phyloP scores from a whole-genome alignment of 2,329 filamentous ascomycete genomes.

The Microsporum canis region DNA sequence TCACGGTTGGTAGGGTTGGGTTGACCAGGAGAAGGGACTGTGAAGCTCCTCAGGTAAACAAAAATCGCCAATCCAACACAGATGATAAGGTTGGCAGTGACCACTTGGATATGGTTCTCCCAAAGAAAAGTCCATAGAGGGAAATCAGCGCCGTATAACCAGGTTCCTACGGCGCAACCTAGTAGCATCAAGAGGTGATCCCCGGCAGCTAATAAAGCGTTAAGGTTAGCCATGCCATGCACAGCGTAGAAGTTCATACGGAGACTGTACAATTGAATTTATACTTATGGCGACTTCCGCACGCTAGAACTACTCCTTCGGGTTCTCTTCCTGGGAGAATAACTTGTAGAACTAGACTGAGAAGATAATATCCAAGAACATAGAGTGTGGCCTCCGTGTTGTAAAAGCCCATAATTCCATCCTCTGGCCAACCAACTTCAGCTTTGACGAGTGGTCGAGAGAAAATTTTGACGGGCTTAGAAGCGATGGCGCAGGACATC shows the following conservation, averaged over 20 bases:
- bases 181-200: conserved; percentile 60
- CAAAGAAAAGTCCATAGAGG: conserved; percentile 85
- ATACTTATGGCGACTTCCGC: conserved; percentile 67
- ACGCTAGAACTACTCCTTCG: conserved; percentile 57
- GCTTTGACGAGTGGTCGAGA: conserved; percentile 57
- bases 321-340: conserved; percentile 63
- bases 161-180: conserved; percentile 60
- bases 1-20: conserved; percentile 62
- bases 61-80: conserved; percentile 61
- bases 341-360: conserved; percentile 63
- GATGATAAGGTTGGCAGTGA: conserved; percentile 73
- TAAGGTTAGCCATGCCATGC: conserved; percentile 15
- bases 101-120: conserved; percentile 77
- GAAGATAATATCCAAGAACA: conserved; percentile 63
- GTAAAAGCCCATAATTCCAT: conserved; percentile 58
- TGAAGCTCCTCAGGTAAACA: conserved; percentile 73
- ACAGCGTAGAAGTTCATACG: background rate
- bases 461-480: conserved; percentile 61
- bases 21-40: conserved; percentile 50
- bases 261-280: conserved; percentile 57
- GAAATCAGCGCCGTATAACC: conserved; percentile 67
- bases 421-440: conserved; percentile 68
- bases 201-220: conserved; percentile 44
- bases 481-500: conserved; percentile 76
- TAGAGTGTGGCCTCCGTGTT: conserved; percentile 58